Evolutionary conservation across 208 protist species (phyloP).

Genomic region (Naegleria fowleri): DNA sequence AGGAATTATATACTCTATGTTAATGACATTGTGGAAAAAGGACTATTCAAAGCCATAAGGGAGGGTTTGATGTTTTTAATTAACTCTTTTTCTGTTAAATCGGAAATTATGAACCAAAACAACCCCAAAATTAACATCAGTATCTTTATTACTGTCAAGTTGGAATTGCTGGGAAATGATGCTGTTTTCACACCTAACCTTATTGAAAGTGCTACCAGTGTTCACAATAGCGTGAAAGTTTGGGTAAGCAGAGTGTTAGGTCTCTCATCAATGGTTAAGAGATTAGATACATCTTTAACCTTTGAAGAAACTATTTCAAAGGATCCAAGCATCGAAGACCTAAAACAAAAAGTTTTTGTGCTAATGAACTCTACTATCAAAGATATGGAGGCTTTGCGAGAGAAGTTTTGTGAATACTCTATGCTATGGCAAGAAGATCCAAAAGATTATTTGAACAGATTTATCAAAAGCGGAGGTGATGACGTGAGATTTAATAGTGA

Average conservation of each 20-base stretch:
- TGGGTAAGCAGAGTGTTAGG: background rate
- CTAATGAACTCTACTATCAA: background rate
- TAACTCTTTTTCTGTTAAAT: background rate
- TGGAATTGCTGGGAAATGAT: background rate
- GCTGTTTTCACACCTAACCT: background rate
- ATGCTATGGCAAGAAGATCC: conserved; percentile 13
- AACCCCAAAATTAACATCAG: background rate
- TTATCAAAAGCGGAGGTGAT: background rate
- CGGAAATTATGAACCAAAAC: background rate
- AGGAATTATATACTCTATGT: background rate
- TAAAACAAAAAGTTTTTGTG: background rate
- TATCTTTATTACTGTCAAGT: background rate
- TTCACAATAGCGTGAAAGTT: background rate
- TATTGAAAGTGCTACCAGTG: background rate
- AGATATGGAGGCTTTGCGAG: background rate
- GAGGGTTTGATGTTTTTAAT: background rate
- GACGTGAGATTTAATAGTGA: background rate
- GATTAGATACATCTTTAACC: background rate
- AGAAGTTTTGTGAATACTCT: background rate
- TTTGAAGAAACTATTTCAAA: background rate
- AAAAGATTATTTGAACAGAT: background rate
- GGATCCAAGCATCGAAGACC: background rate
- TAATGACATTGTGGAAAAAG: background rate
- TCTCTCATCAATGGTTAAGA: background rate
- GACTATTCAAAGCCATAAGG: background rate